Base-by-base conservation (phyloP, 1,284 basidiomycete genomes). In the Ustilago hordei region DNA sequence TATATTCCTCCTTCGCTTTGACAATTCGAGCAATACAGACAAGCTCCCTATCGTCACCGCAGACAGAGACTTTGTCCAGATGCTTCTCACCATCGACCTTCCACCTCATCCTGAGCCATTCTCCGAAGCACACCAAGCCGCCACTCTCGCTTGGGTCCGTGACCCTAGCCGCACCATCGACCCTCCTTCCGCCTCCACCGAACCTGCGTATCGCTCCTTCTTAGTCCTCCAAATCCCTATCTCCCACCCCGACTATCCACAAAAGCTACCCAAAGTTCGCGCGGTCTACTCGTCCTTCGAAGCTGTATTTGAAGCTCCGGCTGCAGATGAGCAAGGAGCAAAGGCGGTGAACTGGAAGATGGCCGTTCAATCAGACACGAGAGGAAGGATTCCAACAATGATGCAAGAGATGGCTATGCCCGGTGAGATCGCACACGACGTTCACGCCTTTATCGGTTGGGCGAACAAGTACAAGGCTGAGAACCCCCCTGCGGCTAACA, bases 41-140 rank as follows among this genome's bases (percentile, higher is more conserved):
- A 76, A 74, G 53, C 65, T 82, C 31, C 80, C 83, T 43, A 69
- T 68, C 58, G 62, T 79, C 17, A 81, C 77, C 7, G 56, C 79
- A 36, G 75, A 84, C 59, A 65, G 83, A 31, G 83, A 84, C 69
- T 84, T 84, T 69, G 67, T 82, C 8, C 72, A 83, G 74, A 76
- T 83, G 56, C 67, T 84, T 0, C 34, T 84, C 15, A 80, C 79
- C 8, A 41, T 84, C 61, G 78, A 82, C 35, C 67, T 84, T 15
- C 82, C 81, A 32, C 67, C 76, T 0, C 75, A 79, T 36, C 45
- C 69, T 2, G 47, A 63, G 28, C 82, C 83, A 2, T 84, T 78
- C 58, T 79, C 74, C 1, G 55, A 65, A 19, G 75, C 64, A n/a
- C 83, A 84, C 64, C 74, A 80, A 48, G 32, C 43, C 4, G 63